Evolutionary conservation across 192 early-diverging fungal species (phyloP).

Genomic region (Mortierella hygrophila): DNA sequence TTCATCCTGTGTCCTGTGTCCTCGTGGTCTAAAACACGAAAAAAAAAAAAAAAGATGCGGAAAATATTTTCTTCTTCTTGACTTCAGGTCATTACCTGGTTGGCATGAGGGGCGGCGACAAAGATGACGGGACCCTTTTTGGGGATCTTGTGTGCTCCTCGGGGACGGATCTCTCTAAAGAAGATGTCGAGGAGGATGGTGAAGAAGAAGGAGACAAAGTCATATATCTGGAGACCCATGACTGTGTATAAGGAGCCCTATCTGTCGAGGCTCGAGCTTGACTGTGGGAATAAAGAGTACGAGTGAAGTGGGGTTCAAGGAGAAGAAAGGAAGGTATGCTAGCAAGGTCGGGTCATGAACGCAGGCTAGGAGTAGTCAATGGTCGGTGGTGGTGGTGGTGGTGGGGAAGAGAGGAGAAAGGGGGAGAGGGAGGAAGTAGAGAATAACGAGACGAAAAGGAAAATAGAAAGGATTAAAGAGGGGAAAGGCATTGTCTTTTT

Average conservation of each 20-base stretch:
- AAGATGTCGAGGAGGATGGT: constrained; percentile 77
- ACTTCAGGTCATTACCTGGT: constrained; percentile 65
- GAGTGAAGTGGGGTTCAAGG: not conserved
- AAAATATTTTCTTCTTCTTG: not conserved
- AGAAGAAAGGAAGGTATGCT: not conserved
- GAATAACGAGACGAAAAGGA: not conserved
- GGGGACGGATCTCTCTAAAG: constrained; percentile 88
- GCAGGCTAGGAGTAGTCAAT: not conserved
- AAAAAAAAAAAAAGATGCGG: not conserved
- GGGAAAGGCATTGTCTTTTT: not conserved
- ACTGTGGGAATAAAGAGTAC: not conserved
- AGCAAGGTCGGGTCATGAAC: not conserved
- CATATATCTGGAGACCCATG: constrained; percentile 66
- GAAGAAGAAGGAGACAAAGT: constrained; percentile 73
- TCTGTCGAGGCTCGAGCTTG: not conserved
- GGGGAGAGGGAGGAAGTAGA: not conserved
- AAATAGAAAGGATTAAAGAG: not conserved
- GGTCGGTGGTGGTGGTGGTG: not conserved
- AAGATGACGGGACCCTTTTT: constrained; percentile 91
- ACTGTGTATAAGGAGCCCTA: not conserved
- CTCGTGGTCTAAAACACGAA: not conserved
- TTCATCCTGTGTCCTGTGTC: not conserved
- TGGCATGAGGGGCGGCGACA: constrained; percentile 83
- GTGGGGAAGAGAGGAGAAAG: not conserved
- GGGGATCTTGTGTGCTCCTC: constrained; percentile 87